Conservation (phyloP, 805 yeast genomes). For the Vanderwaltozyma tropicalis region DNA sequence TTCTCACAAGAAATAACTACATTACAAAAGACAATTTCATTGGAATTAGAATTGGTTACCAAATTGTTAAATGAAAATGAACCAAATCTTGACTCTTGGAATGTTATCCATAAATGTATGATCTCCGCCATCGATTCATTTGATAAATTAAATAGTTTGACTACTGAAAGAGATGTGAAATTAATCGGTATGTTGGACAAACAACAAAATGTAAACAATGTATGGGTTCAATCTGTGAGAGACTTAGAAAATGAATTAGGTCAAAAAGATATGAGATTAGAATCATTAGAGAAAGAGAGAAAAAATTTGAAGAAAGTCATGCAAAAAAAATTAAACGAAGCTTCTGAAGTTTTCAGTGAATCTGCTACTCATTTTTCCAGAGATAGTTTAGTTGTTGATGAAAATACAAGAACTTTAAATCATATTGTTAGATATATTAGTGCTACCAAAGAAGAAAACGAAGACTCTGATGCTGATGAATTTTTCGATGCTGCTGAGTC, state of each 20-base stretch:
- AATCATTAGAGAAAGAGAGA: constrained; percentile 52
- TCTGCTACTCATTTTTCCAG: neutral
- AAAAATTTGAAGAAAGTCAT: constrained; percentile 45
- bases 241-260: constrained; percentile 59
- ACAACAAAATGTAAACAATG: constrained; percentile 56
- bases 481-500: constrained; percentile 68
- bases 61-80: constrained; percentile 31
- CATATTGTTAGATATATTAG: constrained; percentile 22
- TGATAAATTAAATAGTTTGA: constrained; percentile 19
- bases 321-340: constrained; percentile 26
- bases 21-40: constrained; percentile 36
- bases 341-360: constrained; percentile 22
- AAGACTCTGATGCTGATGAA: constrained; percentile 46
- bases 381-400: constrained; percentile 10
- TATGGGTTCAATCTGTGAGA: constrained; percentile 67
- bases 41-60: constrained; percentile 38
- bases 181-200: constrained; percentile 42
- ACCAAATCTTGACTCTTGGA: constrained; percentile 15
- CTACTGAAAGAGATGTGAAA: constrained; percentile 33
- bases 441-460: constrained; percentile 19
- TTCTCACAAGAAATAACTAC: constrained; percentile 38
- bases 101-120: constrained; percentile 21
- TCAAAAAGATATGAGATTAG: constrained; percentile 49
- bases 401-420: constrained; percentile 11
- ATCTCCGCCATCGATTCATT: constrained; percentile 19